Evolutionary conservation across 768 basidiomycete genomes (phyloP), one percentile per base, ranked within the genome.

Genomic region (Piloderma croceum): DNA sequence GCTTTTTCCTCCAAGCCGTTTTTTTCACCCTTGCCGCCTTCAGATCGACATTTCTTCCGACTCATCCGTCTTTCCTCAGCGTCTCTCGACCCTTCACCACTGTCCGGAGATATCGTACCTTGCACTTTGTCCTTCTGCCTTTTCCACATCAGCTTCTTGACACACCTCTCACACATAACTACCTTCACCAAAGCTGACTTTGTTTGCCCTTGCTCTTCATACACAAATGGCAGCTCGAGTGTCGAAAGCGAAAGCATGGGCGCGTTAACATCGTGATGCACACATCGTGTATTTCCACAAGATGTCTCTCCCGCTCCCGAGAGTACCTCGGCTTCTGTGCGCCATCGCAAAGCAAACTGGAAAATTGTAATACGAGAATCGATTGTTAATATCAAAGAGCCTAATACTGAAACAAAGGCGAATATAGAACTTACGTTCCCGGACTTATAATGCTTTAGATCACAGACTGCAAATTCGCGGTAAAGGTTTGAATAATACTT

Each of bases 371-470:
- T n/a, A n/a, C n/a, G n/a, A n/a, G n/a, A n/a, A n/a, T 32, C 24
- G 20, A 5, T 2, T 18, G 25, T 17, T 31, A 29, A 7, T 17
- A 24, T 20, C 27, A 13, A 10, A 27, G 19, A 38, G 11, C 12
- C 20, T 34, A 58, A 31, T 31, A 17, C 29, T 18, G 27, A 36
- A 15, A 19, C 17, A n/a, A 21, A 5, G 12, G 6, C n/a, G n/a
- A n/a, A n/a, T n/a, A n/a, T n/a, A n/a, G n/a, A 39, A 57, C 81
- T 47, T 46, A 93, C 90, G 45, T 87, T 84, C 12, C 90, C 88
- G 0, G 85, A 81, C 65, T 91, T 96, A 71, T 89, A 96, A 56
- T 97, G 94, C 66, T 97, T 97, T 44, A 97, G 67, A 62, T 97
- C 90, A 56, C 89, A 91, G 17, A 92, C 69, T 0, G 88, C 90